These are phyloP conservation scores for Blastocystis sp. DNA, from an alignment of 352 stramenopile species.

Conservation along the genomic window DNA sequence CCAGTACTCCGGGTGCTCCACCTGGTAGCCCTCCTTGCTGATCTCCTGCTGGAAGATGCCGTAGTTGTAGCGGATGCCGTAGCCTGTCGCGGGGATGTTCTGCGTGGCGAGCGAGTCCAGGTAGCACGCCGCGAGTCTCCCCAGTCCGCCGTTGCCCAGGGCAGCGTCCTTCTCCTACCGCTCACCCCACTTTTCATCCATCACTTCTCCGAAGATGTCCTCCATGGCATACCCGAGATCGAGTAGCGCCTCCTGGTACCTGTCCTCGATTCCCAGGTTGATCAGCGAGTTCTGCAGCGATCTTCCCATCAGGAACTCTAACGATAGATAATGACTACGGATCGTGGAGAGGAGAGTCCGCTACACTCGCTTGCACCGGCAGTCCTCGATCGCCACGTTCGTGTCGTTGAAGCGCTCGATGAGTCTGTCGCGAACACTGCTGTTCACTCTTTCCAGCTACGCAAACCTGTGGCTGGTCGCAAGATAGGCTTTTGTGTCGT, in stretches of 20 bases:
- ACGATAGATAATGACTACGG: conserved; percentile 70
- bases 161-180: conserved; percentile 70
- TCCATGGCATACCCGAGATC: conserved; percentile 72
- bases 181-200: neutral
- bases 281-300: conserved; percentile 72
- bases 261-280: conserved; percentile 72
- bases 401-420: conserved; percentile 72
- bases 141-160: conserved; percentile 72
- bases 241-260: conserved; percentile 69
- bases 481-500: conserved; percentile 70
- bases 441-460: neutral
- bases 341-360: neutral
- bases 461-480: conserved; percentile 66
- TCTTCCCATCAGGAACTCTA: conserved; percentile 73
- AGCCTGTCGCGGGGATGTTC: conserved; percentile 72
- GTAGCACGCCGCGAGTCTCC: conserved; percentile 72
- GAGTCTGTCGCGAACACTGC: conserved; percentile 68
- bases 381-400: conserved; percentile 67
- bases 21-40: conserved; percentile 69
- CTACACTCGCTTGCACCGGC: conserved; percentile 70
- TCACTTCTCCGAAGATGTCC: conserved; percentile 70
- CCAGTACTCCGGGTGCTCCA: conserved; percentile 72
- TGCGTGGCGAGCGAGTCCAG: conserved; percentile 72
- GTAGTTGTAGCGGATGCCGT: conserved; percentile 72
- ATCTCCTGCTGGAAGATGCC: conserved; percentile 72